A percentile compares a stretch with the other conserved stretches of the same genome.
phyloP scores from a whole-genome alignment of 257 asterid species.

The Rehmannia glutinosa region DNA sequence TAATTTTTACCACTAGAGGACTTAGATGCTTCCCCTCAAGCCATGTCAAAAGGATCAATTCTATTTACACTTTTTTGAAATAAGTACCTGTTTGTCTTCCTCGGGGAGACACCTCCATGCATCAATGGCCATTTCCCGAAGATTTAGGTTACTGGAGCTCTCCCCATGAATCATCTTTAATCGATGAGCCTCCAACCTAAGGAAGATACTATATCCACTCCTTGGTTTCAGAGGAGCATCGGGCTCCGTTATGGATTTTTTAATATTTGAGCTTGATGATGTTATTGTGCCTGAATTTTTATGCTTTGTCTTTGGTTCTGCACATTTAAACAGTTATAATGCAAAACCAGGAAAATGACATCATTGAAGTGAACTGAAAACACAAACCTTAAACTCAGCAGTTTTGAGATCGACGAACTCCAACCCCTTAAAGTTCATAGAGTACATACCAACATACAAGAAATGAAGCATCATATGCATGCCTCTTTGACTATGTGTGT shows the following conservation, averaged over 20 bases:
- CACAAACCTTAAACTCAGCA: no score
- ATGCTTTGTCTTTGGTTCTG: constrained; percentile 31
- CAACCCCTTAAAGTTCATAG: no score
- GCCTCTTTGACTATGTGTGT: no score
- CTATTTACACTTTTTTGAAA: no score
- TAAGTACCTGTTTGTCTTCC: constrained; percentile 47
- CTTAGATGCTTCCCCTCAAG: constrained; percentile 35
- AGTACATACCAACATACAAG: no score
- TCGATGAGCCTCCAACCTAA: constrained; percentile 47
- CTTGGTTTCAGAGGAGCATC: constrained; percentile 46
- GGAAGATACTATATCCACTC: constrained; percentile 55
- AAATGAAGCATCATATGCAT: no score
- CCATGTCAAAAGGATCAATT: background rate
- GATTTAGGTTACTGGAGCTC: constrained; percentile 21
- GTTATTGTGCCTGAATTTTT: constrained; percentile 18
- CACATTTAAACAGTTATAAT: no score
- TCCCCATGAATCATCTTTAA: constrained; percentile 42
- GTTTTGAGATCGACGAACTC: no score
- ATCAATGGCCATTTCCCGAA: constrained; percentile 40
- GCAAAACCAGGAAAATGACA: no score
- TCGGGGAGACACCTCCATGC: constrained; percentile 55
- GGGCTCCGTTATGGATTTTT: constrained; percentile 22
- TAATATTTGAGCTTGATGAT: background rate
- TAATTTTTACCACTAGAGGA: constrained; percentile 14
- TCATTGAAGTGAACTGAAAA: no score